Conservation (phyloP, 2,329 filamentous ascomycete species). For the Rutstroemia sp. region DNA sequence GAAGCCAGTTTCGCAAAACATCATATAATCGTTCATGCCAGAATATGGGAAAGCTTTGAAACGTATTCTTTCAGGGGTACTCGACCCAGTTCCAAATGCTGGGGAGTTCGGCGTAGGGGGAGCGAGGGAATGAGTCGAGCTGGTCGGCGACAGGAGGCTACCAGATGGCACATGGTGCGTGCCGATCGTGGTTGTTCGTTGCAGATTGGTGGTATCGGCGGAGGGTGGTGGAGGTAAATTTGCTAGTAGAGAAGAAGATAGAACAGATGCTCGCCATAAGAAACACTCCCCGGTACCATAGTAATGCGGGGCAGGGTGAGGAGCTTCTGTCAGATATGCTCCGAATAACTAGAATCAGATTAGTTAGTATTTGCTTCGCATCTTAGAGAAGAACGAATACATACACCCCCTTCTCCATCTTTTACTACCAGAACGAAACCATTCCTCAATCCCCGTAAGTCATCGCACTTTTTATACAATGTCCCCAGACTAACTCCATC, state of each 20-base stretch:
- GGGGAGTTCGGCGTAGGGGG: conserved; percentile 25
- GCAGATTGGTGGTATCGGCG: conserved; percentile 54
- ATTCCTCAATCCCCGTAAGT: conserved; percentile 60
- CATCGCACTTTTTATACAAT: conserved; percentile 71
- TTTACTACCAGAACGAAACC: conserved; percentile 86
- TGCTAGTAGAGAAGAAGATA: conserved; percentile 41
- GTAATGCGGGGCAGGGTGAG: conserved; percentile 74
- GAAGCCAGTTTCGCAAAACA: conserved; percentile 81
- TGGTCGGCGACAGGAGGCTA: conserved; percentile 19
- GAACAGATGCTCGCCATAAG: conserved; percentile 69
- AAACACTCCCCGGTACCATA: conserved; percentile 97
- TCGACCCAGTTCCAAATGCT: conserved; percentile 29
- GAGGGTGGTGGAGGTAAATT: conserved; percentile 60
- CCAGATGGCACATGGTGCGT: conserved; percentile 11
- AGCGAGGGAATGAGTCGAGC: neutral
- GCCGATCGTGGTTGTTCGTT: conserved; percentile 52
- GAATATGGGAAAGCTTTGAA: conserved; percentile 98
- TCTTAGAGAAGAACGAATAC: conserved; percentile 29
- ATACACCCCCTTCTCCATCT: conserved; percentile 67
- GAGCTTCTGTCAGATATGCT: conserved; percentile 86
- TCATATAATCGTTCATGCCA: conserved; percentile 93
- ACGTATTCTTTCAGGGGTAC: conserved; percentile 67
- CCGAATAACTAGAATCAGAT: conserved; percentile 64
- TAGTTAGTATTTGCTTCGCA: neutral
- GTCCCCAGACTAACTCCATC: conserved; percentile 84